Percentiles rank a stretch among this genome's conserved stretches.
phyloP scores from a whole-genome alignment of 805 yeast genomes.

The Kurtzmaniella cleridarum region DNA sequence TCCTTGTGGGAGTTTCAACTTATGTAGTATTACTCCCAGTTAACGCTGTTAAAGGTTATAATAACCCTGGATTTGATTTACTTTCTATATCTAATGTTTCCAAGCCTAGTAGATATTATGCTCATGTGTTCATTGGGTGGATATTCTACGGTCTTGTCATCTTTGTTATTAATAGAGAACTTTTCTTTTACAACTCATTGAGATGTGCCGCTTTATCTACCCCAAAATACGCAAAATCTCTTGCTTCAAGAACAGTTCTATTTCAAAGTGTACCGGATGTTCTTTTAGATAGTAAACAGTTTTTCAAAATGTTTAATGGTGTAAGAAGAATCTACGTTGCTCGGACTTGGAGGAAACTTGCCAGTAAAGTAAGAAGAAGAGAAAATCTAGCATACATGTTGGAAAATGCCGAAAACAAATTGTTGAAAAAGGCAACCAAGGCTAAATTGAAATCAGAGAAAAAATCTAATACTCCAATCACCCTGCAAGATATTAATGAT shows the following conservation, averaged over 20 bases:
- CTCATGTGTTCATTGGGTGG: slow-evolving; percentile 83
- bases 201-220: slow-evolving; percentile 75
- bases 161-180: slow-evolving; percentile 77
- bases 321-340: slow-evolving; percentile 80
- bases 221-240: slow-evolving; percentile 69
- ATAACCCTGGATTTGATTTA: slow-evolving; percentile 63
- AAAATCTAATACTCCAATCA: slow-evolving; percentile 42
- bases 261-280: slow-evolving; percentile 80
- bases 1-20: slow-evolving; percentile 41
- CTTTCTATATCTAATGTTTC: slow-evolving; percentile 74
- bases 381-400: slow-evolving; percentile 52
- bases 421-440: slow-evolving; percentile 61
- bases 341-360: slow-evolving; percentile 55
- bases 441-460: slow-evolving; percentile 55
- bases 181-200: slow-evolving; percentile 69
- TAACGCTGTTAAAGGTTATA: slow-evolving; percentile 65
- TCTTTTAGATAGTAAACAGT: slow-evolving; percentile 64
- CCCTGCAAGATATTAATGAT: slow-evolving; percentile 39
- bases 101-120: slow-evolving; percentile 61
- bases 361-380: slow-evolving; percentile 53
- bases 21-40: slow-evolving; percentile 77
- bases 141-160: slow-evolving; percentile 64
- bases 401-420: slow-evolving; percentile 59
- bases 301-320: slow-evolving; percentile 73
- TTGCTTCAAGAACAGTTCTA: slow-evolving; percentile 76